Percentiles rank a stretch among this genome's conserved stretches.
phyloP scores from a whole-genome alignment of 805 yeast genomes.

The Naumovozyma baii region DNA sequence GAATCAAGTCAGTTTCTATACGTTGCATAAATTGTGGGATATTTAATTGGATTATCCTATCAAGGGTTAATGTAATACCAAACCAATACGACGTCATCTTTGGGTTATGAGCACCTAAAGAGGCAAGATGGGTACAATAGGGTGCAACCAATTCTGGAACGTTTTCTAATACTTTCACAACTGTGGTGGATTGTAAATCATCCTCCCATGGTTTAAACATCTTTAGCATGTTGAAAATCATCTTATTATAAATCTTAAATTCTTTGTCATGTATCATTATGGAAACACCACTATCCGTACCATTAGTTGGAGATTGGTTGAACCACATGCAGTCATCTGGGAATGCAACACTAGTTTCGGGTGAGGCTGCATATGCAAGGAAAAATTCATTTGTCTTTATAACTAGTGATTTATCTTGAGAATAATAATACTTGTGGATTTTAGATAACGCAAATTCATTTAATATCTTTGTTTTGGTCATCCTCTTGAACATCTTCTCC shows the following conservation, averaged over 20 bases:
- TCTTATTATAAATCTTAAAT: conserved; percentile 58
- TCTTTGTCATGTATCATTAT: conserved; percentile 40
- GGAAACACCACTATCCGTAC: conserved; percentile 33
- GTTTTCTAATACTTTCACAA: conserved; percentile 38
- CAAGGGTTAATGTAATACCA: conserved; percentile 54
- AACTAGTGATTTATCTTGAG: conserved; percentile 31
- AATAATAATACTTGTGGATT: conserved; percentile 43
- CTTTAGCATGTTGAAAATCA: conserved; percentile 52
- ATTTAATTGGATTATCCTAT: conserved; percentile 48
- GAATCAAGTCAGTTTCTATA: conserved; percentile 26
- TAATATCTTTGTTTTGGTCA: conserved; percentile 64
- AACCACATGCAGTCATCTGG: conserved; percentile 47
- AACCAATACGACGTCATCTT: conserved; percentile 74
- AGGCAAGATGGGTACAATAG: conserved; percentile 48
- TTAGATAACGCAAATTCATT: conserved; percentile 66
- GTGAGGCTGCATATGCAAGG: conserved; percentile 39
- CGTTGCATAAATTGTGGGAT: conserved; percentile 37
- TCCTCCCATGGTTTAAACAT: conserved; percentile 77
- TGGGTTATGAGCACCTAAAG: conserved; percentile 71
- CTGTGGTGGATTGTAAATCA: conserved; percentile 47
- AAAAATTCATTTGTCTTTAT: conserved; percentile 39
- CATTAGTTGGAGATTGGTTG: conserved; percentile 18
- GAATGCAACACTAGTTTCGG: conserved; percentile 37
- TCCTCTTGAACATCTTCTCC: conserved; percentile 53
- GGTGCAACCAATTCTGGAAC: conserved; percentile 69